Evolutionary conservation across 805 yeast genomes (phyloP).

Genomic region (Ogataea neopini): DNA sequence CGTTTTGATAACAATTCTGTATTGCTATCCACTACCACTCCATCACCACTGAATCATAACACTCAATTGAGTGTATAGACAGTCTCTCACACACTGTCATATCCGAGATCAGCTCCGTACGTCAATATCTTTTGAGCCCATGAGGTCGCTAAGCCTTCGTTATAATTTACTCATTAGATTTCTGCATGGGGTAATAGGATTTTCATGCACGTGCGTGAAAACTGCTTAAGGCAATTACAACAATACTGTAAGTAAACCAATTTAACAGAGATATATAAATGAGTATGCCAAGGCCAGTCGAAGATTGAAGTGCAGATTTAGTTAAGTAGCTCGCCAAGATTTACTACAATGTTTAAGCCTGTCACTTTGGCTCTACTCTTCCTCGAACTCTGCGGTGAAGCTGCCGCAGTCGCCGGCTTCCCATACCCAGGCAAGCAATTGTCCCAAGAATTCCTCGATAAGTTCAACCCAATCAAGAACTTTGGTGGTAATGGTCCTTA

Average conservation of each 20-base stretch:
- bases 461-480: slow-evolving; percentile 48
- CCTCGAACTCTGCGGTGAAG: not conserved
- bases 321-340: not conserved
- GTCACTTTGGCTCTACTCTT: not conserved
- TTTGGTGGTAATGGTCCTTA: slow-evolving; percentile 58
- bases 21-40: too few relatives aligned
- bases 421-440: slow-evolving; percentile 24
- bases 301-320: not conserved
- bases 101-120: too few relatives aligned
- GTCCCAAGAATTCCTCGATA: slow-evolving; percentile 35
- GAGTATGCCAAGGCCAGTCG: too few relatives aligned
- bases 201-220: not conserved
- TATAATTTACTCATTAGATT: not conserved
- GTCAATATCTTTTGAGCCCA: too few relatives aligned
- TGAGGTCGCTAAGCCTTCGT: not conserved
- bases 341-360: not conserved
- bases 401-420: slow-evolving; percentile 1
- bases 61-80: too few relatives aligned
- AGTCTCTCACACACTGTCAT: too few relatives aligned
- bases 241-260: not conserved
- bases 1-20: not conserved
- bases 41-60: too few relatives aligned
- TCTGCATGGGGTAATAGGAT: slow-evolving; percentile 2
- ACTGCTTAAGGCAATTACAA: not conserved
- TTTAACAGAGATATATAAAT: not conserved